Conservation (phyloP, 768 basidiomycete species). For the Pholiota molesta region DNA sequence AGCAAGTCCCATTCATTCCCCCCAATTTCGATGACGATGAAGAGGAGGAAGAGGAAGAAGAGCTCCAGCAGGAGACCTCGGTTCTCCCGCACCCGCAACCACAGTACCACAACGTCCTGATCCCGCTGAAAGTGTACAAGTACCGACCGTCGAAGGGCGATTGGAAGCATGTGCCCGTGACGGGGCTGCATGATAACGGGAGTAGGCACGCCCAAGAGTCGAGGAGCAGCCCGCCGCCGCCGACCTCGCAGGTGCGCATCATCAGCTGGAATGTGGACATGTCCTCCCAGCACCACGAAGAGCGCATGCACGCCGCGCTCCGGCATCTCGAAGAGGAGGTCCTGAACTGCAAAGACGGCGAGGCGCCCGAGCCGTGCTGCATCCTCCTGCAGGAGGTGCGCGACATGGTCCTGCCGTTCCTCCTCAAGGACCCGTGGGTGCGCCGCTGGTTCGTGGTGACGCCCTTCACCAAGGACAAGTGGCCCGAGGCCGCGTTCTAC, state of each 20-base stretch:
- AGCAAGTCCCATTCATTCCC: conserved; percentile 20
- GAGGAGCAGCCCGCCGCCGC: background rate
- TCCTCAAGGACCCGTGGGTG: conserved; percentile 67
- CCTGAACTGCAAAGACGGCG: conserved; percentile 46
- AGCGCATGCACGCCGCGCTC: conserved; percentile 52
- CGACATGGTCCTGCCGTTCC: conserved; percentile 39
- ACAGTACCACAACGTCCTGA: conserved; percentile 29
- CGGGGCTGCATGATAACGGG: conserved; percentile 24
- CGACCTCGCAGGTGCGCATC: conserved; percentile 42
- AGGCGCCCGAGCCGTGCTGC: conserved; percentile 58
- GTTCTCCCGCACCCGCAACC: background rate
- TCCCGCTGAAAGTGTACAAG: conserved; percentile 38
- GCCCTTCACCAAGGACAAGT: conserved; percentile 55
- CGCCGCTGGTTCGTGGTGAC: conserved; percentile 59
- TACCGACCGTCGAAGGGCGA: conserved; percentile 39
- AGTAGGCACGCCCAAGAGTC: background rate
- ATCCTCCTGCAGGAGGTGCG: conserved; percentile 76
- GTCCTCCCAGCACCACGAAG: conserved; percentile 32
- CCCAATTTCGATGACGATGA: conserved; percentile 13
- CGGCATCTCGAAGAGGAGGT: conserved; percentile 57
- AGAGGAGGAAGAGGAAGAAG: conserved; percentile 13
- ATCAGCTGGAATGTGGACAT: conserved; percentile 79
- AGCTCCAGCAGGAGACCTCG: conserved; percentile 7
- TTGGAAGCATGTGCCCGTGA: conserved; percentile 49
- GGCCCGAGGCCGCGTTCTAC: conserved; percentile 53